phyloP scores from a whole-genome alignment of 169 alveolate genomes.

The Babesia ovata region DNA sequence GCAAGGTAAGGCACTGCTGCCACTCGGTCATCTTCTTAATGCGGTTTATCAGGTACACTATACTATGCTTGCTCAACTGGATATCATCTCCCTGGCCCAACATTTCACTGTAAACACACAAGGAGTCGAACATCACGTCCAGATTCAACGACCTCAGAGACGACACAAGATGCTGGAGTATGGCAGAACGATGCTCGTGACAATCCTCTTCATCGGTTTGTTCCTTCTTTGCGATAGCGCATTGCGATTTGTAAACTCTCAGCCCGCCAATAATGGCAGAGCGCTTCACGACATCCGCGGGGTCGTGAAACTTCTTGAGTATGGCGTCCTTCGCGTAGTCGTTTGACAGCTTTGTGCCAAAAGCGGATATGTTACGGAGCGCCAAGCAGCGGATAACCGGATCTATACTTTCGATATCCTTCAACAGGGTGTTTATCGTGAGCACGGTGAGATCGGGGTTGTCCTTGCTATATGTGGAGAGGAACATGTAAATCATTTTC shows the following conservation, averaged over 20 bases:
- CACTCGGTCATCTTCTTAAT: conserved; percentile 91
- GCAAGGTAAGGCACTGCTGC: conserved; percentile 93
- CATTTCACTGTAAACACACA: conserved; percentile 52
- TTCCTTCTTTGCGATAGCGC: conserved; percentile 29
- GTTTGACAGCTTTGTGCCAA: conserved; percentile 82
- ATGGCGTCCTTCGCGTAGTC: conserved; percentile 52
- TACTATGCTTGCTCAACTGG: conserved; percentile 26
- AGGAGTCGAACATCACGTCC: conserved; percentile 60
- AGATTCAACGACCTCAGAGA: conserved; percentile 57
- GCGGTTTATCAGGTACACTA: conserved; percentile 54
- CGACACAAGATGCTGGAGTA: conserved; percentile 28
- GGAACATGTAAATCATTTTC: conserved; percentile 96
- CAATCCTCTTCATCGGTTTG: not conserved
- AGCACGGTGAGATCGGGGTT: conserved; percentile 95
- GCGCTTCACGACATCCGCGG: conserved; percentile 59
- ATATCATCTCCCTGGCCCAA: conserved; percentile 35
- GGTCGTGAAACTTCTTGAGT: conserved; percentile 55
- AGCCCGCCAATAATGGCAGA: conserved; percentile 64
- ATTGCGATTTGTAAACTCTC: conserved; percentile 51
- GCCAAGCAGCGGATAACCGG: conserved; percentile 98
- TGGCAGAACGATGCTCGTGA: conserved; percentile 17
- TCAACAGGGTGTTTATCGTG: conserved; percentile 96
- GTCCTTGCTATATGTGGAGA: conserved; percentile 91
- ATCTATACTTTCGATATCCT: conserved; percentile 94
- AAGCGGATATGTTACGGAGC: conserved; percentile 92